These are phyloP conservation scores for Cladobotryum protrusum DNA, from an alignment of 2,329 filamentous ascomycete genomes.

Conservation along the genomic window DNA sequence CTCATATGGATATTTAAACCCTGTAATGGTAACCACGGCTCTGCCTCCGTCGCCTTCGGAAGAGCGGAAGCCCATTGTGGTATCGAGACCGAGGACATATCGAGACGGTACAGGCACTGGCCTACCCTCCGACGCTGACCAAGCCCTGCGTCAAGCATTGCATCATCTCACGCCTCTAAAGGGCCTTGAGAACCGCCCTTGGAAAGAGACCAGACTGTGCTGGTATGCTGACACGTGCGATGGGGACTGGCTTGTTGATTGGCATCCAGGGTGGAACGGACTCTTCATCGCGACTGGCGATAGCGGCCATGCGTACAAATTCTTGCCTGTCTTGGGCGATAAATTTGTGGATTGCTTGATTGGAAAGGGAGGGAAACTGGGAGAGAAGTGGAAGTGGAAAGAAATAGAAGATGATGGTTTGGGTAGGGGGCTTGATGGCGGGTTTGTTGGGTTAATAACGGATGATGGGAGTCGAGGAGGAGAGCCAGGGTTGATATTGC, in stretches of 20 bases:
- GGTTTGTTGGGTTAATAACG: constrained; percentile 37
- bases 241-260: constrained; percentile 65
- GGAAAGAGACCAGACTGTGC: constrained; percentile 58
- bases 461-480: constrained; percentile 50
- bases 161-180: constrained; percentile 52
- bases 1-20: constrained; percentile 60
- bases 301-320: constrained; percentile 63
- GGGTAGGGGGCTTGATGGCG: constrained; percentile 29
- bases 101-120: constrained; percentile 36
- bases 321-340: constrained; percentile 59
- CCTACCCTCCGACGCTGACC: constrained; percentile 55
- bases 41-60: constrained; percentile 25
- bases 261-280: constrained; percentile 55
- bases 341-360: constrained; percentile 53
- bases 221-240: constrained; percentile 72
- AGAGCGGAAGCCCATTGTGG: constrained; percentile 24
- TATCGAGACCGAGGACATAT: constrained; percentile 31
- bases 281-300: constrained; percentile 58
- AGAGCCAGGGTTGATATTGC: constrained; percentile 38
- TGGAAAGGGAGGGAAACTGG: constrained; percentile 43
- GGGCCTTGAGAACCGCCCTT: constrained; percentile 52
- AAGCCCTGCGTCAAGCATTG: constrained; percentile 55
- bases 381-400: constrained; percentile 59
- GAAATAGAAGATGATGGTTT: constrained; percentile 44
- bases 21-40: constrained; percentile 30